Percentiles rank a stretch among this genome's conserved stretches.
Conservation (phyloP, 306 rosid genomes). For the Lablab purpureus region DNA sequence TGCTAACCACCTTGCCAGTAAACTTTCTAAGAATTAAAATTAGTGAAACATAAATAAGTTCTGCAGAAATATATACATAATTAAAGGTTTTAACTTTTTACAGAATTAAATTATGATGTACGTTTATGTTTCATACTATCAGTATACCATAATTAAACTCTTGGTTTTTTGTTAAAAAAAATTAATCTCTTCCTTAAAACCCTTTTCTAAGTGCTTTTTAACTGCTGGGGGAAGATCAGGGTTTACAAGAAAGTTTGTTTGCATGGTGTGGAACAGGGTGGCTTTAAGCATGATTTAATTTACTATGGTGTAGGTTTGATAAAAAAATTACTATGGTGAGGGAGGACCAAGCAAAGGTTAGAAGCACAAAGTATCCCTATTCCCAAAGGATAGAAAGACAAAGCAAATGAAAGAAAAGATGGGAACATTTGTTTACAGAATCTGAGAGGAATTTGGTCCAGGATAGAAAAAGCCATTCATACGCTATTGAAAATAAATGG, state of each 20-base stretch:
- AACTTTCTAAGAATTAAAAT: not conserved
- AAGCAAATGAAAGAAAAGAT: not conserved
- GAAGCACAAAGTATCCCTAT: not conserved
- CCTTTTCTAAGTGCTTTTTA: not conserved
- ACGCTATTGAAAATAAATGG: not conserved
- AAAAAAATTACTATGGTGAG: not conserved
- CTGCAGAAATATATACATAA: not conserved
- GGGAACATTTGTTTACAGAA: slow-evolving; percentile 4
- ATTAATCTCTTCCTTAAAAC: no score
- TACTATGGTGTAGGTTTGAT: not conserved
- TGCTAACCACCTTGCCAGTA: not conserved
- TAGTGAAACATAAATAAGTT: not conserved
- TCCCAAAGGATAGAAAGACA: not conserved
- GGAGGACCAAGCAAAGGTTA: not conserved
- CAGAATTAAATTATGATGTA: not conserved
- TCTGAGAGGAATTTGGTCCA: slow-evolving; percentile 54
- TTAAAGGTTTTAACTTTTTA: not conserved
- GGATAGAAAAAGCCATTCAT: slow-evolving; percentile 41
- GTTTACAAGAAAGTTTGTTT: not conserved
- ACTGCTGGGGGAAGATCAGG: not conserved
- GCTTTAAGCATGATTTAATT: not conserved
- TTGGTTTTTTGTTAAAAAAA: no score
- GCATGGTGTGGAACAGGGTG: not conserved
- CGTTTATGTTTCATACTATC: not conserved
- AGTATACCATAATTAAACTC: not conserved